phyloP scores from a whole-genome alignment of 352 stramenopile species.

The Blastocystis sp. region DNA sequence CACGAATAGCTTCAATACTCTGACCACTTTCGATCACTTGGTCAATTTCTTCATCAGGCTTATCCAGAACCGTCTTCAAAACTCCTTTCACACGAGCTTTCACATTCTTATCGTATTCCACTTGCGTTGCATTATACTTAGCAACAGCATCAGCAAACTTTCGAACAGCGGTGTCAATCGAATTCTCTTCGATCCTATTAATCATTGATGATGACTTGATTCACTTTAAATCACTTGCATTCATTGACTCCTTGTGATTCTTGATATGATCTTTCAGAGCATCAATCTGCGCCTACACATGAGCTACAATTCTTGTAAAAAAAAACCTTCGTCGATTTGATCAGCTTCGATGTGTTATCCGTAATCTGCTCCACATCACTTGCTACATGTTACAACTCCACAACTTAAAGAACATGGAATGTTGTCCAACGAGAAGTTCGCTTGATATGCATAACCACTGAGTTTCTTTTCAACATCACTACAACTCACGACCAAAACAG shows the following conservation, averaged over 20 bases:
- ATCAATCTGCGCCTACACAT: constrained; percentile 25
- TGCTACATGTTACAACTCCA: not conserved
- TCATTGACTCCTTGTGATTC: constrained; percentile 17
- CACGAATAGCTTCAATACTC: constrained; percentile 54
- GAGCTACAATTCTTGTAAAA: not conserved
- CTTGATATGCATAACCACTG: constrained; percentile 49
- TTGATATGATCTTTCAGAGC: constrained; percentile 10
- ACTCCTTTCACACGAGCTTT: constrained; percentile 58
- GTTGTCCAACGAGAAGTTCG: constrained; percentile 55
- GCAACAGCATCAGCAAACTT: constrained; percentile 45
- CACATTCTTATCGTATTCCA: constrained; percentile 62
- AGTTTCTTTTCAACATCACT: constrained; percentile 57
- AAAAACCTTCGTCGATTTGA: constrained; percentile 19
- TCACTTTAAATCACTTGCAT: constrained; percentile 35
- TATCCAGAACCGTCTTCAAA: constrained; percentile 51
- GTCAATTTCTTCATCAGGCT: constrained; percentile 45
- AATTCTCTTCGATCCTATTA: constrained; percentile 55
- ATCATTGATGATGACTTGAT: not conserved
- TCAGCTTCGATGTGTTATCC: constrained; percentile 30
- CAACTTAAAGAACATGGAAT: not conserved
- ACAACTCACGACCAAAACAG: not conserved
- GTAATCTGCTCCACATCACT: constrained; percentile 57
- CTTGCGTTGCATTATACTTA: constrained; percentile 46
- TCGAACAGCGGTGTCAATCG: constrained; percentile 49
- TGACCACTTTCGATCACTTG: constrained; percentile 45